Percentiles rank a stretch among this genome's conserved stretches.
phyloP scores from a whole-genome alignment of 768 basidiomycete species.

The Suillus weaverae region DNA sequence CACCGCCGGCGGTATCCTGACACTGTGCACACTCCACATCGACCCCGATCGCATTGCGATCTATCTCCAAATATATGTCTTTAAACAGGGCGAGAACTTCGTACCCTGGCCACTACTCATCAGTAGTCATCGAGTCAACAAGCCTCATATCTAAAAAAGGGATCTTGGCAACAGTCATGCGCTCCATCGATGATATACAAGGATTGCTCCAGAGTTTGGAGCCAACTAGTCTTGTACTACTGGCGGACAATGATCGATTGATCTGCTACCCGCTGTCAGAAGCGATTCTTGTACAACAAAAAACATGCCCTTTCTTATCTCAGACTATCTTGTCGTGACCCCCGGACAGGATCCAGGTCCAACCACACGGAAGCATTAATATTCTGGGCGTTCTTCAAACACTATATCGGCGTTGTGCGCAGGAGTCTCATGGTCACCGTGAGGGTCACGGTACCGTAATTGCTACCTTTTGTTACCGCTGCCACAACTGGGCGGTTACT shows the following conservation, averaged over 20 bases:
- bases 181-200: neutral
- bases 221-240: neutral
- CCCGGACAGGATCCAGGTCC: neutral
- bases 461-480: neutral
- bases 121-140: neutral
- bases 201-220: neutral
- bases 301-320: neutral
- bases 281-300: neutral
- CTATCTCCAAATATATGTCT: neutral
- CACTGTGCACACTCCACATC: neutral
- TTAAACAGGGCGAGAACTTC: neutral
- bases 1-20: neutral
- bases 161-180: neutral
- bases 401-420: conserved; percentile 2
- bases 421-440: neutral
- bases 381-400: neutral
- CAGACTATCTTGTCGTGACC: neutral
- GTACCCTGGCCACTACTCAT: neutral
- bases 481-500: neutral
- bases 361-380: neutral
- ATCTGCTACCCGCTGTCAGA: neutral
- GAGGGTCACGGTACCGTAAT: neutral
- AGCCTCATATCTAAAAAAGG: neutral
- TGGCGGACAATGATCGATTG: neutral
- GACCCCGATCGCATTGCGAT: neutral